A percentile compares a stretch with the other conserved stretches of the same genome.
phyloP scores from a whole-genome alignment of 1,139 yeast genomes.

The Yamadazyma dushanensis region DNA sequence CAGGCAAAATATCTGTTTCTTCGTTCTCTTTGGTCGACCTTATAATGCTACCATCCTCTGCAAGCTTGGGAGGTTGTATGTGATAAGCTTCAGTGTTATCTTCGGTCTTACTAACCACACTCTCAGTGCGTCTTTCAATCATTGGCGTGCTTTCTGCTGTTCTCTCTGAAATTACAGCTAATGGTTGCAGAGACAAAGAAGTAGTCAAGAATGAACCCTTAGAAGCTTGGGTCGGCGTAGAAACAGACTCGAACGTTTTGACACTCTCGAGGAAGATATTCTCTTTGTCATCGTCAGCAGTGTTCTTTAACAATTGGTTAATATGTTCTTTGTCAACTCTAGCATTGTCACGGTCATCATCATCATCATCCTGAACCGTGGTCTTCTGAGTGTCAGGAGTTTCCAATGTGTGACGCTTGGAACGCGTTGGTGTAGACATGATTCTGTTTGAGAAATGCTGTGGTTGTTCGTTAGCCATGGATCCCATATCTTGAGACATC shows the following conservation, averaged over 20 bases:
- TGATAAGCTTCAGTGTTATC: constrained; percentile 17
- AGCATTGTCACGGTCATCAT: constrained; percentile 25
- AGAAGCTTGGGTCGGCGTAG: constrained; percentile 31
- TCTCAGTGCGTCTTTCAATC: constrained; percentile 7
- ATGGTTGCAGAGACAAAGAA: constrained; percentile 25
- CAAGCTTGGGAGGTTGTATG: constrained; percentile 39
- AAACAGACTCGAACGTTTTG: constrained; percentile 26
- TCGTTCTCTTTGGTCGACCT: constrained; percentile 5
- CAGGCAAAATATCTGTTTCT: constrained; percentile 6
- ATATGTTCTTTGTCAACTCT: constrained; percentile 37
- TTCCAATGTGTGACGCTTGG: constrained; percentile 25
- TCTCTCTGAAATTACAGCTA: constrained; percentile 41
- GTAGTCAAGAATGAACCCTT: constrained; percentile 13
- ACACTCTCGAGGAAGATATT: constrained; percentile 38
- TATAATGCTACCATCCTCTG: constrained; percentile 30
- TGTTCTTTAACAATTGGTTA: constrained; percentile 22
- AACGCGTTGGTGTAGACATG: constrained; percentile 43
- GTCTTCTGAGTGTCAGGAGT: constrained; percentile 52
- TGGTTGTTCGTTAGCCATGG: not conserved
- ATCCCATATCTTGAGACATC: not conserved
- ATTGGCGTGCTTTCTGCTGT: constrained; percentile 35
- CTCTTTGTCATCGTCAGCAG: constrained; percentile 41
- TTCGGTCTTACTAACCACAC: constrained; percentile 1
- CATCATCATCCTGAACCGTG: constrained; percentile 43
- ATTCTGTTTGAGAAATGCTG: constrained; percentile 5